These are phyloP conservation scores for Allantophomopsis cytisporea DNA, from an alignment of 2,329 filamentous ascomycete genomes.

Conservation along the genomic window DNA sequence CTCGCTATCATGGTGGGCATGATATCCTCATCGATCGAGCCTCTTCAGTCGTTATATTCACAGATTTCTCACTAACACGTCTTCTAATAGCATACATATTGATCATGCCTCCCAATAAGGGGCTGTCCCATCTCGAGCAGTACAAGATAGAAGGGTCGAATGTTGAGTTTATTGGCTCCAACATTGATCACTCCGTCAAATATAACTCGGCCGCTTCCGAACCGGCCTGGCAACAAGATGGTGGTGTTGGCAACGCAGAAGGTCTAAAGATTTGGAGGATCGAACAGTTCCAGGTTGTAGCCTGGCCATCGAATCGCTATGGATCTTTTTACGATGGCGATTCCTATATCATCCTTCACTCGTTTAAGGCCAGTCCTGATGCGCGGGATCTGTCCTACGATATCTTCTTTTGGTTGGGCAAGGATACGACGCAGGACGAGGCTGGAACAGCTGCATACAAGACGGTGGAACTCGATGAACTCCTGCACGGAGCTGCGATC, in stretches of 20 bases:
- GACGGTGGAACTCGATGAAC: conserved; percentile 57
- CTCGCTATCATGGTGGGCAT: no score
- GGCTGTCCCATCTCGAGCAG: conserved; percentile 46
- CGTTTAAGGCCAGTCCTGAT: conserved; percentile 35
- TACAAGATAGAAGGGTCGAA: conserved; percentile 59
- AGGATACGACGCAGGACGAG: conserved; percentile 53
- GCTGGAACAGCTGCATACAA: conserved; percentile 58
- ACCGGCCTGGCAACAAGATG: conserved; percentile 49
- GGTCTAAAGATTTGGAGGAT: conserved; percentile 54
- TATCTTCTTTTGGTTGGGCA: conserved; percentile 58
- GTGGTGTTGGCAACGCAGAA: conserved; percentile 32
- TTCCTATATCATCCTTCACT: conserved; percentile 52
- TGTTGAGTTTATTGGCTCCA: conserved; percentile 48
- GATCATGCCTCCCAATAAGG: conserved; percentile 45
- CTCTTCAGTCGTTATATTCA: no score
- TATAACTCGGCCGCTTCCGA: conserved; percentile 51
- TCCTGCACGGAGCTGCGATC: conserved; percentile 43
- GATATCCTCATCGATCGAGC: no score
- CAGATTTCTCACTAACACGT: no score
- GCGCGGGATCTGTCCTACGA: conserved; percentile 41
- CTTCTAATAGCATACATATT: no score
- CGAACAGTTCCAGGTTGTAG: conserved; percentile 50
- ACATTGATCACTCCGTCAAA: conserved; percentile 55
- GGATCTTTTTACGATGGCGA: conserved; percentile 55
- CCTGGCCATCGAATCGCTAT: conserved; percentile 40